These are phyloP conservation scores for Exophiala lecanii-corni DNA, from an alignment of 2,329 filamentous ascomycete species.

Conservation along the genomic window DNA sequence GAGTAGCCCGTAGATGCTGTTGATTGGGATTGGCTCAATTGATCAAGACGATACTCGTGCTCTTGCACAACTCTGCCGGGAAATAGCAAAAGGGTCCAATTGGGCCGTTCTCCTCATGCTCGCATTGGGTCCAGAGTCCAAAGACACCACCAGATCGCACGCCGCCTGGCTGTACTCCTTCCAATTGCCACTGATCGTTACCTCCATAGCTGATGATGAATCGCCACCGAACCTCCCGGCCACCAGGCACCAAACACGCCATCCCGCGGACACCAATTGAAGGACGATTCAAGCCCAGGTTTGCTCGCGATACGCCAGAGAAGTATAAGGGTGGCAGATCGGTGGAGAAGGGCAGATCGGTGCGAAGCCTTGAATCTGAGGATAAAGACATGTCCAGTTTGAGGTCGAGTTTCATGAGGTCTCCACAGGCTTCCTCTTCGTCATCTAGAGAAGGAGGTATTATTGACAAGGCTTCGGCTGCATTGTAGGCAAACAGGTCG, in stretches of 20 bases:
- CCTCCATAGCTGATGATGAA: conserved; percentile 26
- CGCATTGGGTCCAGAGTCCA: conserved; percentile 24
- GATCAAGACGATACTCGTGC: conserved; percentile 18
- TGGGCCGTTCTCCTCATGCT: conserved; percentile 21
- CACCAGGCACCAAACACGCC: conserved; percentile 19
- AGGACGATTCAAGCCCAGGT: conserved; percentile 10
- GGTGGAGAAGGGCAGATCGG: conserved; percentile 18
- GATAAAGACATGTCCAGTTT: conserved; percentile 19
- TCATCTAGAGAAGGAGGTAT: conserved; percentile 21
- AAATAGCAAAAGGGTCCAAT: conserved; percentile 26
- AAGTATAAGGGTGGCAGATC: conserved; percentile 24
- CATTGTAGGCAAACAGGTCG: conserved; percentile 23
- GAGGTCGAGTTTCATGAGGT: conserved; percentile 25
- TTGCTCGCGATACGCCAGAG: conserved; percentile 22
- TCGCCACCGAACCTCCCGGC: conserved; percentile 25
- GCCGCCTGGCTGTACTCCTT: conserved; percentile 27
- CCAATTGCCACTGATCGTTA: conserved; percentile 27
- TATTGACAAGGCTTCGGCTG: not conserved
- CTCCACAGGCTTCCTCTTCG: conserved; percentile 25
- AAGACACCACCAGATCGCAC: conserved; percentile 25
- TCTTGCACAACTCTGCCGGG: conserved; percentile 23
- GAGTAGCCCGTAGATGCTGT: too few species aligned
- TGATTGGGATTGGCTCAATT: too few species aligned
- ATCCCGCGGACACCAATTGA: conserved; percentile 19
- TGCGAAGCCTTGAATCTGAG: conserved; percentile 17